Base-by-base conservation (phyloP, 192 early-diverging fungal species). In the Gamsiella multidivaricata region DNA sequence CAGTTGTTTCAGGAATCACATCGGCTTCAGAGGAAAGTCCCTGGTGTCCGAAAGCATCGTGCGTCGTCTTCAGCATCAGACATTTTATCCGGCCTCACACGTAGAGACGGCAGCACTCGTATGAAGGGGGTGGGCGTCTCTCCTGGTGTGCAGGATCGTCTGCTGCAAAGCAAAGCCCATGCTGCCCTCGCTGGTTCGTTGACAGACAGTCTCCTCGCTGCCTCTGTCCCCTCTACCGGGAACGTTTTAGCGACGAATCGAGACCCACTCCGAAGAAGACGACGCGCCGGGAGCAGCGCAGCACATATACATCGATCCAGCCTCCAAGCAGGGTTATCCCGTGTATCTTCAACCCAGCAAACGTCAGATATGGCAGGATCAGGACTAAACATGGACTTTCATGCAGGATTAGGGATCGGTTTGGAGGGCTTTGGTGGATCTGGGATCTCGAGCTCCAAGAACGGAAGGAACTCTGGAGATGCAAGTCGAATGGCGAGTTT, bases 371-470 rank as follows among this genome's bases (percentile, higher is more conserved):
- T 22, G 15, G 32, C 37, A 17, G 6, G 33, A 14, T 42, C 63
- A 31, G 41, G 52, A 2, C 11, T 57, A 23, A 47, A 47, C 15
- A 55, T 58, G 31, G 66, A 41, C 31, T 17, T 69, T 26, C 46
- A 61, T 32, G 17, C 42, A 23, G 69, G 69, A 29, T 39, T 70
- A 2, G 59, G 69, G 26, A 58, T 70, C 29, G 64, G 39, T 4
- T 23, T 66, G 20, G 64, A 34, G 0, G 42, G n/a, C 9, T 25
- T 52, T 3, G 32, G 22, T 15, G 47, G 32, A 8, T 46, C 36
- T 6, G 42, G 53, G 12, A 29, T 52, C 14, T 18, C 61, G 11
- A 23, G 15, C 2, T 51, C 46, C 3, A 32, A 31, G 46, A 51
- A 7, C 29, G 69, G 62, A 32, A 57, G 61, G 10, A 26, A 9